phyloP scores from a whole-genome alignment of 345 rosid species.

The Lepidium didymum region DNA sequence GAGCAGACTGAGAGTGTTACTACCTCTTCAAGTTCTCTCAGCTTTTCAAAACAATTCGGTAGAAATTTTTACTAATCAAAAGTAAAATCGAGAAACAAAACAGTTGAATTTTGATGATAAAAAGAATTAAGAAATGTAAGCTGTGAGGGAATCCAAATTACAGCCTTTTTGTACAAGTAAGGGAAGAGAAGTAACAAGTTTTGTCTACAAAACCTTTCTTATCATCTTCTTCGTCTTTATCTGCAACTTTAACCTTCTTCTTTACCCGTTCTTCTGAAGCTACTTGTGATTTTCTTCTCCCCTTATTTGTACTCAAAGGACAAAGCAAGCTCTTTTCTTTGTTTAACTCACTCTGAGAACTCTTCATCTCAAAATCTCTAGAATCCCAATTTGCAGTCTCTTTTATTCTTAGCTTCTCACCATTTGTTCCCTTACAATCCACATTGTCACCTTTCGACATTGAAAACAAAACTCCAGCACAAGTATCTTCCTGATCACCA shows the following conservation, averaged over 20 bases:
- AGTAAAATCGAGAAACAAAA: no score
- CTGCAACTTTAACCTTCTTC: conserved; percentile 43
- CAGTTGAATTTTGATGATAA: no score
- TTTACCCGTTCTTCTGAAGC: conserved; percentile 38
- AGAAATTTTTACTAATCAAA: no score
- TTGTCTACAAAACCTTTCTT: neutral
- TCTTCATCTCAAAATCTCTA: conserved; percentile 32
- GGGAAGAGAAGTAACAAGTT: neutral
- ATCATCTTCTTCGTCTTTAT: conserved; percentile 42
- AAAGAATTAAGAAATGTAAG: neutral
- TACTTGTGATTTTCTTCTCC: conserved; percentile 42
- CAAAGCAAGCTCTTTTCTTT: conserved; percentile 45
- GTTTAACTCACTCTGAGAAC: conserved; percentile 20
- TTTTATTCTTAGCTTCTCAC: neutral
- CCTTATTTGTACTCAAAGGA: conserved; percentile 36
- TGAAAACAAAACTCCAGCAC: conserved; percentile 59
- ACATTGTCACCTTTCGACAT: conserved; percentile 45
- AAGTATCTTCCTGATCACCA: conserved; percentile 29
- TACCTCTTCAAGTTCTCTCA: neutral
- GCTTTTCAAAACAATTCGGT: neutral
- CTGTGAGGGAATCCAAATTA: neutral
- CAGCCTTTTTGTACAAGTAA: neutral
- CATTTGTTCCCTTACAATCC: conserved; percentile 8
- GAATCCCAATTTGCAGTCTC: conserved; percentile 23
- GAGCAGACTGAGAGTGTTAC: neutral